Percentiles rank a stretch among this genome's conserved stretches.
Evolutionary conservation across 2,329 filamentous ascomycete genomes (phyloP).

Genomic region (Chlorencoelia australis): DNA sequence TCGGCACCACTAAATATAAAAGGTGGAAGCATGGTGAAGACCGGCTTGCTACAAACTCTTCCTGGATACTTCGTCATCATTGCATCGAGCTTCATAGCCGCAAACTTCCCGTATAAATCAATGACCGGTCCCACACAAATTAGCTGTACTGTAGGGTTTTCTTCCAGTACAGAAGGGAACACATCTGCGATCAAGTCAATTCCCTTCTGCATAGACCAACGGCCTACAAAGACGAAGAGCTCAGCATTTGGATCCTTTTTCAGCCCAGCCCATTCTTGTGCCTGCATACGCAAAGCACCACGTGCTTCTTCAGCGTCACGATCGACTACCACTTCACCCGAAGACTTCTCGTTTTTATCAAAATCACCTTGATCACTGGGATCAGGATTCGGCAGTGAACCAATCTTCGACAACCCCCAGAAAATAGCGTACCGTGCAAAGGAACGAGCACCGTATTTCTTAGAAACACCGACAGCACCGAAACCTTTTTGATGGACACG

Average conservation of each 20-base stretch:
- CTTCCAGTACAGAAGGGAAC: conserved; percentile 52
- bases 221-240: conserved; percentile 56
- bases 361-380: conserved; percentile 45
- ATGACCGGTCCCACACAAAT: conserved; percentile 55
- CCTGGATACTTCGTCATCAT: conserved; percentile 57
- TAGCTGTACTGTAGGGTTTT: conserved; percentile 48
- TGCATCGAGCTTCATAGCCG: conserved; percentile 50
- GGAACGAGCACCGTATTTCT: conserved; percentile 57
- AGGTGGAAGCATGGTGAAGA: conserved; percentile 53
- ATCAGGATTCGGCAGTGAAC: conserved; percentile 58
- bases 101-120: conserved; percentile 57
- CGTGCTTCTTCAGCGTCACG: conserved; percentile 41
- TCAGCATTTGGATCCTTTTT: conserved; percentile 50
- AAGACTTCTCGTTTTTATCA: conserved; percentile 43
- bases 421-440: conserved; percentile 59
- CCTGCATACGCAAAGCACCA: conserved; percentile 44
- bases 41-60: conserved; percentile 53
- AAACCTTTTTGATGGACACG: conserved; percentile 59
- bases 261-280: conserved; percentile 57
- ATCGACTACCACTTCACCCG: conserved; percentile 37
- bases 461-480: conserved; percentile 56
- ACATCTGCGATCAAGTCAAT: conserved; percentile 59
- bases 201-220: conserved; percentile 60
- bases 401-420: conserved; percentile 53
- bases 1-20: conserved; percentile 60